These are phyloP conservation scores for Sporisorium reilianum DNA, from an alignment of 1,284 basidiomycete species.

Conservation along the genomic window DNA sequence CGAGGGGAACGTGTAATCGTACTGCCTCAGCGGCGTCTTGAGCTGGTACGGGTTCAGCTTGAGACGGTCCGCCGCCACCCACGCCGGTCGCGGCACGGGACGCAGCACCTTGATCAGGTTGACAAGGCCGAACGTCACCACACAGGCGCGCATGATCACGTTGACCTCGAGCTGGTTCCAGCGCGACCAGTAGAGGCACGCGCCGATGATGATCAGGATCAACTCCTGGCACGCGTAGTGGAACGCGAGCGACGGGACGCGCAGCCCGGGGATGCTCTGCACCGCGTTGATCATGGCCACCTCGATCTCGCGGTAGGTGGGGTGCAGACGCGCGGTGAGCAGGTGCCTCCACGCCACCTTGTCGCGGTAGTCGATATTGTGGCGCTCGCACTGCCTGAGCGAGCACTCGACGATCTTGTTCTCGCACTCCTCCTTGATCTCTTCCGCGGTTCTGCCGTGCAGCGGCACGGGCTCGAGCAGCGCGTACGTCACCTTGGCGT, in stretches of 20 bases:
- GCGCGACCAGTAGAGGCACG: constrained; percentile 25
- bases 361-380: constrained; percentile 34
- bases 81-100: constrained; percentile 29
- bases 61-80: constrained; percentile 28
- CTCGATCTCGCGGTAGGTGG: constrained; percentile 30
- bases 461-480: constrained; percentile 23
- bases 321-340: constrained; percentile 23
- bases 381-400: constrained; percentile 24
- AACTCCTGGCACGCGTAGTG: constrained; percentile 27
- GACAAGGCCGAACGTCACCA: constrained; percentile 23
- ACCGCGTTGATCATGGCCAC: constrained; percentile 22
- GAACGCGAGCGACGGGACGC: constrained; percentile 18
- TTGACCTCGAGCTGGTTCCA: constrained; percentile 31
- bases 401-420: constrained; percentile 30
- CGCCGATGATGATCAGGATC: constrained; percentile 21
- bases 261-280: constrained; percentile 24
- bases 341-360: constrained; percentile 33
- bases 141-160: constrained; percentile 32
- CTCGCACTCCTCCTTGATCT: constrained; percentile 26
- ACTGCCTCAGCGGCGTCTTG: constrained; percentile 25
- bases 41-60: constrained; percentile 26
- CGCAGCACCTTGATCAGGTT: constrained; percentile 30
- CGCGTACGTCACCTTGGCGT: constrained; percentile 31
- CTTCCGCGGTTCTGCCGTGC: constrained; percentile 18
- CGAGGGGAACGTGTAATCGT: constrained; percentile 31